A percentile compares a stretch with the other conserved stretches of the same genome.
Evolutionary conservation across 352 stramenopile genomes (phyloP).

Genomic region (Phytophthora palmivora): DNA sequence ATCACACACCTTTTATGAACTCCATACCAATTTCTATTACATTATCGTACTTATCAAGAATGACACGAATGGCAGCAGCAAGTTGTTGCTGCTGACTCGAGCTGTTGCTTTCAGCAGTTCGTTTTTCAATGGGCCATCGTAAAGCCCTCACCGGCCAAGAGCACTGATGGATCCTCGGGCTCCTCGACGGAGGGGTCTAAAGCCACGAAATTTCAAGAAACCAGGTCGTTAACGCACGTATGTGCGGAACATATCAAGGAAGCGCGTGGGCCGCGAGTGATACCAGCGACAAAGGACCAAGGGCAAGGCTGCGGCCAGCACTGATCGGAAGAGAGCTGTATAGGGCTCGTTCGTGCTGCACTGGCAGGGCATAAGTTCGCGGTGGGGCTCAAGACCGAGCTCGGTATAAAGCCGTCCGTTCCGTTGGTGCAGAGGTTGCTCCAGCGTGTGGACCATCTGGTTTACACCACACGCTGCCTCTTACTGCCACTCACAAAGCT

Average conservation of each 20-base stretch:
- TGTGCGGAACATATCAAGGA: slow-evolving; percentile 5
- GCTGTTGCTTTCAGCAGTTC: too few species aligned
- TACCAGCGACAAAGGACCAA: background rate
- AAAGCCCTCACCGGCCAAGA: slow-evolving; percentile 1
- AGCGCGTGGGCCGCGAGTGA: slow-evolving; percentile 1
- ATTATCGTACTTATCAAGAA: too few species aligned
- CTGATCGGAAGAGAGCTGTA: slow-evolving; percentile 4
- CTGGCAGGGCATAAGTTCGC: background rate
- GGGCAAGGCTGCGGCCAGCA: background rate
- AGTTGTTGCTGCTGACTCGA: too few species aligned
- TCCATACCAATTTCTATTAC: too few species aligned
- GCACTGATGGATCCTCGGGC: slow-evolving; percentile 8
- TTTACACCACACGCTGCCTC: slow-evolving; percentile 10
- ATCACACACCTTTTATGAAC: too few species aligned
- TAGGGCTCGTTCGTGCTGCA: background rate
- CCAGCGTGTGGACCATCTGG: slow-evolving; percentile 3
- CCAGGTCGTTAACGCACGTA: background rate
- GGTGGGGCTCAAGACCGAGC: slow-evolving; percentile 1
- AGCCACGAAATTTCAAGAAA: slow-evolving; percentile 3
- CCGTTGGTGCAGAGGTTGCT: background rate
- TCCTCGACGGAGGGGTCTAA: slow-evolving; percentile 2
- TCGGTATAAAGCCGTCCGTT: slow-evolving; percentile 5
- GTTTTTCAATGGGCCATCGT: slow-evolving; percentile 4
- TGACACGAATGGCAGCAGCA: too few species aligned
- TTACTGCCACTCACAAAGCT: slow-evolving; percentile 9